Base-by-base conservation (phyloP, 257 asterid species). In the Przewalskia tangutica region DNA sequence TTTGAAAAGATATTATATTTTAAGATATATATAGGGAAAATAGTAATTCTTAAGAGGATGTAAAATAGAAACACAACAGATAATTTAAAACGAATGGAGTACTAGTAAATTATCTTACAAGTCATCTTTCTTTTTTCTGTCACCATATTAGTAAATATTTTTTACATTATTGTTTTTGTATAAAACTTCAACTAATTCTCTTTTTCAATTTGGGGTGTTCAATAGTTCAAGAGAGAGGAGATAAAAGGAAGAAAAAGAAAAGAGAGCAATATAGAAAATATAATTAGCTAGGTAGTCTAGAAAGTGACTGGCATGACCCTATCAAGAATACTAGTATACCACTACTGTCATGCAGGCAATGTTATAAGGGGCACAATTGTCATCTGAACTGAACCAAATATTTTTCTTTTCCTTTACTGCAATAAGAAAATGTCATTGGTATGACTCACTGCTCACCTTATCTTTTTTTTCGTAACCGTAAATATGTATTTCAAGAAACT, bases 291-390 rank as follows among this genome's bases (percentile, higher is more conserved):
- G 75, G 62, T 20, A 48, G 62, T 73, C 62, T 20, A 48, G 44
- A 73, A 48, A 73, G 62, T 48, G 79, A 73, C 44, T 50, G 79
- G 79, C 40, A 48, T 73, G 62, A 48, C 23, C 44, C 44, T 50
- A 48, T 51, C 62, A 73, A 73, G 62, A 10, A 73, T 73, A 73
- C 79, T 7, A 73, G 60, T 73, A 48, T 23, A 14, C 60, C 79
- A 73, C 79, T 48, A 48, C 23, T 20, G 44, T 73, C 79, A 73
- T 73, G 79, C 79, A 48, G 79, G 79, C 79, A 73, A 48, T 73
- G 60, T 48, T 48, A 73, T 48, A 48, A 73, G n/a, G 79, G 66
- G 20, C 0, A 73, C 56, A 73, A 73, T 73, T 48, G 79, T 73
- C 79, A 73, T 48, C 60, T 48, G 23, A 12, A 13, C 23, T 23